phyloP scores from a whole-genome alignment of 768 basidiomycete species.

The Suillus fuscotomentosus region DNA sequence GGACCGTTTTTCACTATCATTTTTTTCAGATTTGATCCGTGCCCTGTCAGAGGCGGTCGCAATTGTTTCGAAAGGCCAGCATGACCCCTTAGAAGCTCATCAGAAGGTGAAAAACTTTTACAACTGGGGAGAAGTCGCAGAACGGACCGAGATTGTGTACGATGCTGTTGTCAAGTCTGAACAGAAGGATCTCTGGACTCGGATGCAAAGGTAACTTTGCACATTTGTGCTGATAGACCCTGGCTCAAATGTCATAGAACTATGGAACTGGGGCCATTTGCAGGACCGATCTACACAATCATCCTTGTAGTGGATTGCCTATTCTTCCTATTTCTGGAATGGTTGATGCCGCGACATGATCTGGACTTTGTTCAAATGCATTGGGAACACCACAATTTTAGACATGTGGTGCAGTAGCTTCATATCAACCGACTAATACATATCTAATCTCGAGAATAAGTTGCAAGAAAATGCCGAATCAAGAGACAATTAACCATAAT shows the following conservation, averaged over 20 bases:
- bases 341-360: conserved; percentile 74
- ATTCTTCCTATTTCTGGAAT: conserved; percentile 84
- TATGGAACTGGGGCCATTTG: conserved; percentile 73
- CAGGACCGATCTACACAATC: conserved; percentile 83
- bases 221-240: neutral
- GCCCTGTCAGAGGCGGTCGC: conserved; percentile 80
- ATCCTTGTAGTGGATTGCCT: conserved; percentile 89
- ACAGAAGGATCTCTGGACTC: conserved; percentile 70
- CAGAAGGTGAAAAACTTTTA: conserved; percentile 81
- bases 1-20: neutral
- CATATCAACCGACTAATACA: neutral
- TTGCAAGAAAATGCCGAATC: conserved; percentile 11
- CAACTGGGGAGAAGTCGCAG: conserved; percentile 78
- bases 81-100: conserved; percentile 77
- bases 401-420: conserved; percentile 32
- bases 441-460: conserved; percentile 2
- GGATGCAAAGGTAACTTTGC: conserved; percentile 65
- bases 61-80: conserved; percentile 62
- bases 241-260: conserved; percentile 45
- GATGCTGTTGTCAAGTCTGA: conserved; percentile 56
- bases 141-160: conserved; percentile 85
- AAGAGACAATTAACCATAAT: neutral
- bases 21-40: conserved; percentile 68
- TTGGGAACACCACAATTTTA: conserved; percentile 49
- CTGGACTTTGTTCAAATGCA: conserved; percentile 71